Evolutionary conservation across 1,284 basidiomycete species (phyloP), one percentile per base, ranked within the genome.

Genomic region (Ceratobasidium sp.): DNA sequence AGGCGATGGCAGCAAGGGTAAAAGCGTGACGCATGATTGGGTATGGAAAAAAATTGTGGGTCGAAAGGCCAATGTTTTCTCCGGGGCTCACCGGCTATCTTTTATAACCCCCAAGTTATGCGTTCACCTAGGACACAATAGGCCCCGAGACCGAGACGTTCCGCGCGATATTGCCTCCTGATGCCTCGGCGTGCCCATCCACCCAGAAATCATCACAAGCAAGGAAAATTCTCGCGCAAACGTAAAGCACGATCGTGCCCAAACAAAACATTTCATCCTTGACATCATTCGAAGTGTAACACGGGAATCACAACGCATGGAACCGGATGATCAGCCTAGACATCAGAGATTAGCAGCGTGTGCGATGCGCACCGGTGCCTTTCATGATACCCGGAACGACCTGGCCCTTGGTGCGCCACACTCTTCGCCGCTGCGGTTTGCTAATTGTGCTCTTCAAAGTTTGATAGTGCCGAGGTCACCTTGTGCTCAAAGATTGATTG

Each of bases 31-130:
- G 56, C 56, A 58, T 58, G 29, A 13, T 17, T 34, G 29, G 17
- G 43, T 8, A 10, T 10, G 17, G 17, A 8, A 17, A 17, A 58
- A n/a, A 38, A 15, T 20, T n/a, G 35, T 17, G 40, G 20, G 15
- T 43, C 7, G 40, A 20, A 29, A 34, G 17, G 52, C 8, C 42
- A 43, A 58, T 58, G 42, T 20, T 38, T 40, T 29, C 22, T 32
- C 40, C 34, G 27, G 29, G 20, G 17, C 29, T 20, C 15, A 17
- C 17, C 29, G 29, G 20, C 38, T 22, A 10, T 7, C 29, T 58
- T 57, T 40, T 57, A 57, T 57, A 43, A 55, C 55, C 47, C 47
- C 47, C 8, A 38, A 20, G 25, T 35, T 35, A 15, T 20, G 40
- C 22, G 13, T 31, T 22, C 53, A 12, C 12, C 13, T 22, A 22